A percentile compares a stretch with the other conserved stretches of the same genome.
These are phyloP conservation scores for Atalantia buxifolia DNA, from an alignment of 345 rosid genomes.

Conservation along the genomic window DNA sequence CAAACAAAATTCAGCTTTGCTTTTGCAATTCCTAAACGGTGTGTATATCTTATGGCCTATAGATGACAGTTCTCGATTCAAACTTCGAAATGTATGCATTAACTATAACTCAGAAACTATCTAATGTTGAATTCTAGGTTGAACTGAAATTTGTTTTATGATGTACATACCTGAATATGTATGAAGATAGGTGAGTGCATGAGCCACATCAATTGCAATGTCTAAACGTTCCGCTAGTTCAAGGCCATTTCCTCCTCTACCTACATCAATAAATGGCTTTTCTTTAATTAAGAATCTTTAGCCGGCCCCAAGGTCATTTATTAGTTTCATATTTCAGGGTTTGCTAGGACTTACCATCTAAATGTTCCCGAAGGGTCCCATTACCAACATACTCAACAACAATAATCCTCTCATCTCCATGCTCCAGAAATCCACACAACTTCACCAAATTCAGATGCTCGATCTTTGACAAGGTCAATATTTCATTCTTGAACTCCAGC, in stretches of 20 bases:
- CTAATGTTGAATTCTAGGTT: not conserved
- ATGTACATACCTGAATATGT: constrained; percentile 62
- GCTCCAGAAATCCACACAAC: constrained; percentile 71
- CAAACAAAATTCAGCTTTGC: constrained; percentile 14
- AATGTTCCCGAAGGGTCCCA: constrained; percentile 82
- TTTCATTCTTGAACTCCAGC: constrained; percentile 80
- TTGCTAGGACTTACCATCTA: constrained; percentile 60
- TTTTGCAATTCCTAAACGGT: not conserved
- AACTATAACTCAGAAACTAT: not conserved
- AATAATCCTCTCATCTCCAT: constrained; percentile 61
- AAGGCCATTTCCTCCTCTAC: constrained; percentile 53
- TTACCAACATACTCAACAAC: constrained; percentile 76
- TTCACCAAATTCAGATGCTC: constrained; percentile 88
- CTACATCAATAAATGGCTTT: constrained; percentile 33
- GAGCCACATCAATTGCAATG: constrained; percentile 91
- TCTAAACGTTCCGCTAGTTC: constrained; percentile 82
- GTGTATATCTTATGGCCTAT: not conserved
- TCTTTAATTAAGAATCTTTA: not conserved
- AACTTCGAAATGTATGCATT: not conserved
- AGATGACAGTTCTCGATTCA: not conserved
- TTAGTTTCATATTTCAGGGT: not conserved
- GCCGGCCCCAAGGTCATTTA: no score
- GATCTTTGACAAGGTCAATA: constrained; percentile 74
- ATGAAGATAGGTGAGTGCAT: constrained; percentile 87
- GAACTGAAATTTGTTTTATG: not conserved